A percentile compares a stretch with the other conserved stretches of the same genome.
Conservation (phyloP, 495 filamentous ascomycete species). For the Hypoxylon lienhwacheense region DNA sequence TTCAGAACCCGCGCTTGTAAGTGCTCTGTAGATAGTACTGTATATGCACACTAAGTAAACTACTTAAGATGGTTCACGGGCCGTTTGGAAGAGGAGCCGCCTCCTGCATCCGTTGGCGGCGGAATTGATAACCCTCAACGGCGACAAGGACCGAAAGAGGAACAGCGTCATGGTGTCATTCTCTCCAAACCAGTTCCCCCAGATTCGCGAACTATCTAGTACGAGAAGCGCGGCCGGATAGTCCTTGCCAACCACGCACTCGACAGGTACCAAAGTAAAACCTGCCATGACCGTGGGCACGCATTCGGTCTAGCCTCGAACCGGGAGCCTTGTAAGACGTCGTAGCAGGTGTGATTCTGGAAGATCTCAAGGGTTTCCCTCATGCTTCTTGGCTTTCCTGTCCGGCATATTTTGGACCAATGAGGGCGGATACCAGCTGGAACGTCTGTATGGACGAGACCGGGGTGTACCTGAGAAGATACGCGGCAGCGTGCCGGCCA, state of each 20-base stretch:
- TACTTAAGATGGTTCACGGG: constrained; percentile 19
- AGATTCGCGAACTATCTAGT: constrained; percentile 33
- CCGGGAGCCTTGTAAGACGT: constrained; percentile 21
- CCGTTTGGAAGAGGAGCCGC: constrained; percentile 32
- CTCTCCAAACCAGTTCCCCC: constrained; percentile 21
- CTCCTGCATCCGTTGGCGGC: constrained; percentile 27
- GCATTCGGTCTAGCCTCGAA: constrained; percentile 22
- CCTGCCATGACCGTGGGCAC: too few relatives aligned
- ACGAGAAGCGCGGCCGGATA: constrained; percentile 11
- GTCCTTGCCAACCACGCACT: constrained; percentile 8
- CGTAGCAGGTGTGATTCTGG: constrained; percentile 35
- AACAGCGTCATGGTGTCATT: constrained; percentile 22
- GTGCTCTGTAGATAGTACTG: constrained; percentile 16
- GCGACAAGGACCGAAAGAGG: constrained; percentile 30
- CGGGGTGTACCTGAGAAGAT: constrained; percentile 12
- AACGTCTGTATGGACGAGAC: constrained; percentile 19
- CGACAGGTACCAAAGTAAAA: constrained; percentile 18
- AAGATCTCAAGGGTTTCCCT: constrained; percentile 33
- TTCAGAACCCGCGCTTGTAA: constrained; percentile 4
- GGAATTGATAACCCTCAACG: constrained; percentile 23
- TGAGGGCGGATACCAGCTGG: constrained; percentile 22
- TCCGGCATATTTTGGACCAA: constrained; percentile 34
- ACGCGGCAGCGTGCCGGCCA: constrained; percentile 14
- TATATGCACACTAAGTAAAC: too few relatives aligned
- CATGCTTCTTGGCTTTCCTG: constrained; percentile 26